Base-by-base conservation (phyloP, 306 rosid species). In the Urtica urens region DNA sequence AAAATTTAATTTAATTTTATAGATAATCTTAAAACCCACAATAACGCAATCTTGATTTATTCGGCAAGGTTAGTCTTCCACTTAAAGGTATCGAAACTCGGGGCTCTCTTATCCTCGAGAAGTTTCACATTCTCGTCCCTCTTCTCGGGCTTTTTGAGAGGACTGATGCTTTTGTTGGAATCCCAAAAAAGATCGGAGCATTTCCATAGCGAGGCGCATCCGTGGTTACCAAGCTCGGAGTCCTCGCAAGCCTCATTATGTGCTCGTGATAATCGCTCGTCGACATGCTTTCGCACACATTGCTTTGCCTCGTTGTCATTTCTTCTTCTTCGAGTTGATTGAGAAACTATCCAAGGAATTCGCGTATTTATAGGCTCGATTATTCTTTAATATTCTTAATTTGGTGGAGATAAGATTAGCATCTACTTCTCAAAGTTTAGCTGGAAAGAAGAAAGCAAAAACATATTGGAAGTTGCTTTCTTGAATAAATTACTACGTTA, bases 201-300 rank as follows among this genome's bases (percentile, higher is more conserved):
- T 45, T 51, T 1, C 74, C 78, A 45, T 58, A 62, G 27, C 51
- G 71, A 49, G 82, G 76, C n/a, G 58, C 65, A 0, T 72, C 75
- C 8, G 53, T 53, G 41, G 63, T 55, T 39, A 62, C 59, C 12
- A 29, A 45, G 28, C 70, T 68, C 1, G 71, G 72, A 5, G 52
- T 27, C 59, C 68, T 63, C 5, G 34, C 49, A 13, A 74, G 35
- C 3, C 17, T 48, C 1, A 63, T 5, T 18, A 73, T n/a, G 58
- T 64, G 75, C 39, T 23, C 14, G 50, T 43, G 58, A 68, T 71
- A 73, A 26, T 73, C 56, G 39, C 21, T 5, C 9, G 39, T n/a
- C 23, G 54, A 49, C 38, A 49, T 49, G 38, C 19, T 49, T 28
- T 7, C 23, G 5, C 26, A 13, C 13, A 6, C 12, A 25, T 44